Base-by-base conservation (phyloP, 306 rosid species). In the Acacia melanoxylon region DNA sequence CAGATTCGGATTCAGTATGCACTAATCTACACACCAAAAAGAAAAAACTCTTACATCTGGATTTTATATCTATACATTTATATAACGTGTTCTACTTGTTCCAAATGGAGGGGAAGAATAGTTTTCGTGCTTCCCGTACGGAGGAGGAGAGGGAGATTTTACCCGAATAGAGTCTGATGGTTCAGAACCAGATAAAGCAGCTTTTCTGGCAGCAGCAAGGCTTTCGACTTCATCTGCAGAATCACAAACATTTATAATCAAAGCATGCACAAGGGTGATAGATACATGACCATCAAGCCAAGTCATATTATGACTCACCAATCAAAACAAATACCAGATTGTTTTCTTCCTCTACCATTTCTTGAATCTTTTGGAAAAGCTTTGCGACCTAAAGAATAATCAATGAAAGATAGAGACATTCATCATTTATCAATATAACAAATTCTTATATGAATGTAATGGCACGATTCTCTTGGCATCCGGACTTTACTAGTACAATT, bases 161-260 rank as follows among this genome's bases (percentile, higher is more conserved):
- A 96, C 98, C 92, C 98, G 81, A 79, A 96, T 96, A 83, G 99
- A 96, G 83, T 96, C 99, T n/a, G 99, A 96, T 80, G 98, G 99
- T 90, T 96, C 98, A 74, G 99, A 93, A 82, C 97, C 99, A 70
- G 98, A 96, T 81, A 96, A 79, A 81, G 99, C 97, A 51, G 99
- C 94, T 88, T 96, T 96, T 86, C 98, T 86, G 68, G 98, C 99
- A 78, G 99, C 96, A 78, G 98, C 99, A 40, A 92, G 97, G 83
- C 98, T 93, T 87, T 93, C 99, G 8, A 96, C 99, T 92, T 96
- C 99, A 86, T 96, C 98, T 96, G 89, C 84, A 84, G 70, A 78
- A 87, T 83, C 52, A 83, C 72, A 88, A 58, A 63, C 76, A 76
- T 25, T 84, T 56, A 62, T 48, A 67, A 51, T 17, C 70, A 82